Evolutionary conservation across 371 early-diverging fungal species (phyloP).

Genomic region (Mortierella sp.): DNA sequence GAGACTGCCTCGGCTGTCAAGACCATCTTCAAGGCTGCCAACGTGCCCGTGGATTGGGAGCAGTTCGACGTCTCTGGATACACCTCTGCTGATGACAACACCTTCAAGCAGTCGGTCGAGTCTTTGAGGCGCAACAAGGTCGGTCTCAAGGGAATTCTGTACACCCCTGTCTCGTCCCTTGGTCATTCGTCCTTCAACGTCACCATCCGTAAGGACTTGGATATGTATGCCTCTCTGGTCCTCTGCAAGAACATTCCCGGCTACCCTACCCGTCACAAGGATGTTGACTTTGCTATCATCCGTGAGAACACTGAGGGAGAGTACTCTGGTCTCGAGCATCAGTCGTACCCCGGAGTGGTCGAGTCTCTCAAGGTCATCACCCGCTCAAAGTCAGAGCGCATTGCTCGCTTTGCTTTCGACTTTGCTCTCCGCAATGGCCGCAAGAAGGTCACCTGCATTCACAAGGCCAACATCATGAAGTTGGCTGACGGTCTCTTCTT

Average conservation of each 20-base stretch:
- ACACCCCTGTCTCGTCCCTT: conserved; percentile 87
- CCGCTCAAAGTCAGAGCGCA: conserved; percentile 93
- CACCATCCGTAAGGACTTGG: conserved; percentile 93
- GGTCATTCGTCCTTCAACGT: conserved; percentile 96
- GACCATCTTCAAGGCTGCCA: conserved; percentile 90
- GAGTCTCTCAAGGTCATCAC: conserved; percentile 97
- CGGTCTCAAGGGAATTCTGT: conserved; percentile 95
- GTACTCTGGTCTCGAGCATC: conserved; percentile 97
- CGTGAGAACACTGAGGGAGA: conserved; percentile 99
- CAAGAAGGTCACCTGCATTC: conserved; percentile 97
- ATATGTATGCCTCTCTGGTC: conserved; percentile 94
- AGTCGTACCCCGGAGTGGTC: conserved; percentile 97
- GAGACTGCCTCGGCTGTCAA: conserved; percentile 92
- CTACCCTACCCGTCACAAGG: conserved; percentile 82
- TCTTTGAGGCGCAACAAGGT: conserved; percentile 94
- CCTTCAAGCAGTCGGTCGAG: conserved; percentile 88
- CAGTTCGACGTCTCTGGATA: conserved; percentile 94
- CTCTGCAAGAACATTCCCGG: conserved; percentile 87
- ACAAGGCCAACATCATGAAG: conserved; percentile 99
- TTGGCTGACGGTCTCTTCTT: conserved; percentile 97
- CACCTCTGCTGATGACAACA: conserved; percentile 73
- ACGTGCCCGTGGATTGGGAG: conserved; percentile 94
- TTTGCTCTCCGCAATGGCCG: conserved; percentile 95
- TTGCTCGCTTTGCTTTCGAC: conserved; percentile 97
- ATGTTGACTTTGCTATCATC: conserved; percentile 96